A percentile compares a stretch with the other conserved stretches of the same genome.
phyloP scores from a whole-genome alignment of 148 eudicot species.

The Fagopyrum tataricum region DNA sequence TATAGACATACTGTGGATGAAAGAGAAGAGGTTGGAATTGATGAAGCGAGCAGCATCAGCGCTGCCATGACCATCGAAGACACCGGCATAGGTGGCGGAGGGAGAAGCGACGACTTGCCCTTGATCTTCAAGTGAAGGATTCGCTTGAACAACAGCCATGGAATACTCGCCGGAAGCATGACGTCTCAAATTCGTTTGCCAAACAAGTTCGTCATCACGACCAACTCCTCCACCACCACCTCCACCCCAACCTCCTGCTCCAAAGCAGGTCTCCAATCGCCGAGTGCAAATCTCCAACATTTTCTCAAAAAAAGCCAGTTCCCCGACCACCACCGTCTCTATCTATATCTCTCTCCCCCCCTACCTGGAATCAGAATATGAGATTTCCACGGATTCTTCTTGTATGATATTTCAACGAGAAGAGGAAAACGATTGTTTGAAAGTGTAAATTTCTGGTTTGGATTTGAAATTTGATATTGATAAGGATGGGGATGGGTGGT shows the following conservation, averaged over 20 bases:
- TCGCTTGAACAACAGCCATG: slow-evolving; percentile 86
- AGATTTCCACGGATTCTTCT: neutral
- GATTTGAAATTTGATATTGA: neutral
- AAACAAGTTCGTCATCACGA: slow-evolving; percentile 41
- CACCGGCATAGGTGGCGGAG: slow-evolving; percentile 68
- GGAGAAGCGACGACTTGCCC: slow-evolving; percentile 69
- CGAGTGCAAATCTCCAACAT: slow-evolving; percentile 24
- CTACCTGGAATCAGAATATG: neutral
- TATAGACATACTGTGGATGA: slow-evolving; percentile 45
- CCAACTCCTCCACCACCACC: slow-evolving; percentile 35
- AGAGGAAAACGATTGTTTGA: slow-evolving; percentile 7
- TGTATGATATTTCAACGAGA: neutral
- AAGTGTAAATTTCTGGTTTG: neutral
- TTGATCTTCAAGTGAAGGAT: slow-evolving; percentile 84
- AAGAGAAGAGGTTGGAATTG: slow-evolving; percentile 51
- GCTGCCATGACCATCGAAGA: slow-evolving; percentile 97
- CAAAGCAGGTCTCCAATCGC: slow-evolving; percentile 29
- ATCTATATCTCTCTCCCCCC: neutral
- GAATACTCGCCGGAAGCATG: slow-evolving; percentile 83
- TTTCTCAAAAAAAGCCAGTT: slow-evolving; percentile 4
- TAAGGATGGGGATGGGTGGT: neutral
- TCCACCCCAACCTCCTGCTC: slow-evolving; percentile 14
- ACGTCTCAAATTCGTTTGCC: slow-evolving; percentile 76
- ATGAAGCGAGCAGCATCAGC: slow-evolving; percentile 83
- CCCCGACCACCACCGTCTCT: neutral